Evolutionary conservation across 192 early-diverging fungal species (phyloP).

Genomic region (Radiomyces spectabilis): DNA sequence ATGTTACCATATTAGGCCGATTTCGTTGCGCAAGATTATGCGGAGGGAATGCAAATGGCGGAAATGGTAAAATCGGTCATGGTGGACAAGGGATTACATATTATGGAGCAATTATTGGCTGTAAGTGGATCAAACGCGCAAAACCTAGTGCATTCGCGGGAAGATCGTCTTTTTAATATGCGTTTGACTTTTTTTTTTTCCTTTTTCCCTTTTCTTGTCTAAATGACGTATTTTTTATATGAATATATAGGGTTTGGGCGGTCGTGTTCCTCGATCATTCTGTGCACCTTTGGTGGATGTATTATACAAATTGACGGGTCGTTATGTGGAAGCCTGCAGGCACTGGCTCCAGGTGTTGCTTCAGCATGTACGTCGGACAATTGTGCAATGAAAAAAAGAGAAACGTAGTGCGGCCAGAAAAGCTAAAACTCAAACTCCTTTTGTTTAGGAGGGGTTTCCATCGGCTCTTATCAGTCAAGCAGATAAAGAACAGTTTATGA

Average conservation of each 20-base stretch:
- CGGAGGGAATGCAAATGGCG: slow-evolving; percentile 19
- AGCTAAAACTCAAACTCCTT: no score
- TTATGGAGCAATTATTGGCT: slow-evolving; percentile 33
- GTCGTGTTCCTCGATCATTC: slow-evolving; percentile 44
- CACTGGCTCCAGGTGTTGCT: slow-evolving; percentile 38
- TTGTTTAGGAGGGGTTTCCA: slow-evolving; percentile 39
- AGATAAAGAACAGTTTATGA: slow-evolving; percentile 43
- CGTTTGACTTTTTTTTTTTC: not conserved
- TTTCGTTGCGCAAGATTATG: slow-evolving; percentile 35
- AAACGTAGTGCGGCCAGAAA: no score
- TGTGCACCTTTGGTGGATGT: slow-evolving; percentile 42
- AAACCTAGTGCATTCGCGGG: no score
- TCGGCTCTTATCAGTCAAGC: slow-evolving; percentile 32
- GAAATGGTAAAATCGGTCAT: slow-evolving; percentile 31
- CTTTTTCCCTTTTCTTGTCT: not conserved
- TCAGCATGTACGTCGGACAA: slow-evolving; percentile 22
- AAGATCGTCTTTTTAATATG: not conserved
- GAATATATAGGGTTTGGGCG: slow-evolving; percentile 35
- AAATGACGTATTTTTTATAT: not conserved
- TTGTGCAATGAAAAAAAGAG: no score
- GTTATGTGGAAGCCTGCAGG: slow-evolving; percentile 30
- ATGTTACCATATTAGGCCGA: slow-evolving; percentile 30
- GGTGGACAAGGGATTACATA: slow-evolving; percentile 30
- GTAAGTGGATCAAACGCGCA: slow-evolving; percentile 23
- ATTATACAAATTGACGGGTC: slow-evolving; percentile 35